Evolutionary conservation across 2,329 filamentous ascomycete species (phyloP).

Genomic region (Colletotrichum australisinense): DNA sequence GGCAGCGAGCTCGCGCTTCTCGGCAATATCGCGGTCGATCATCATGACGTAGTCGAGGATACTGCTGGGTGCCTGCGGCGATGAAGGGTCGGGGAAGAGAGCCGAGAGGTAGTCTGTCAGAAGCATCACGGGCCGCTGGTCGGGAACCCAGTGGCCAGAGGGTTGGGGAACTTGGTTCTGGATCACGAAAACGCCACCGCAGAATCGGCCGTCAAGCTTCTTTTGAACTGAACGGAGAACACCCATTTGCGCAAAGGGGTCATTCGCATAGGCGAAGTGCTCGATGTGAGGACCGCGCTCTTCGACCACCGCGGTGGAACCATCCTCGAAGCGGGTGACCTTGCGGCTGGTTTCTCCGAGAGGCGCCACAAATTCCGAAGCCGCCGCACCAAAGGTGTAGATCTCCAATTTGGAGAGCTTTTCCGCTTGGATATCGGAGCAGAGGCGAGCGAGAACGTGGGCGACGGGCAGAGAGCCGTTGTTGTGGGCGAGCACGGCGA

Average conservation of each 20-base stretch:
- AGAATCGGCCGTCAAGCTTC: slow-evolving; percentile 50
- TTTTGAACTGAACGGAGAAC: slow-evolving; percentile 49
- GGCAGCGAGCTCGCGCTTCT: slow-evolving; percentile 54
- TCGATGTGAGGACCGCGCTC: slow-evolving; percentile 46
- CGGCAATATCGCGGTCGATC: slow-evolving; percentile 53
- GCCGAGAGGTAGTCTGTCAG: slow-evolving; percentile 50
- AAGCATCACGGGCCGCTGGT: slow-evolving; percentile 34
- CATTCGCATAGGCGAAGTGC: slow-evolving; percentile 48
- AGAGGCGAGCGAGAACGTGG: slow-evolving; percentile 50
- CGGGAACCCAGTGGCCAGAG: slow-evolving; percentile 16
- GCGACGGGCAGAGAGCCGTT: slow-evolving; percentile 50
- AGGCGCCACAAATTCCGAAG: slow-evolving; percentile 50
- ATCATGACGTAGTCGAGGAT: slow-evolving; percentile 48
- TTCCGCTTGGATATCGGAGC: slow-evolving; percentile 49
- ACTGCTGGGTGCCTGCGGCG: slow-evolving; percentile 36
- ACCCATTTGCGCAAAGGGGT: slow-evolving; percentile 53
- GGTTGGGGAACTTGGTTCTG: slow-evolving; percentile 35
- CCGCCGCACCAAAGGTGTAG: slow-evolving; percentile 56
- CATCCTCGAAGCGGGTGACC: slow-evolving; percentile 37
- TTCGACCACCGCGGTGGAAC: slow-evolving; percentile 17
- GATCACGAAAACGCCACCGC: slow-evolving; percentile 53
- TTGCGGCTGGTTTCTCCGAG: slow-evolving; percentile 39
- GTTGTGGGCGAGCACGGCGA: slow-evolving; percentile 54
- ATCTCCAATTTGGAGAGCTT: slow-evolving; percentile 53
- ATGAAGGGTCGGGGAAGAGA: slow-evolving; percentile 46